phyloP scores from a whole-genome alignment of 2,329 filamentous ascomycete species.

The Verticillium zaregamsianum region DNA sequence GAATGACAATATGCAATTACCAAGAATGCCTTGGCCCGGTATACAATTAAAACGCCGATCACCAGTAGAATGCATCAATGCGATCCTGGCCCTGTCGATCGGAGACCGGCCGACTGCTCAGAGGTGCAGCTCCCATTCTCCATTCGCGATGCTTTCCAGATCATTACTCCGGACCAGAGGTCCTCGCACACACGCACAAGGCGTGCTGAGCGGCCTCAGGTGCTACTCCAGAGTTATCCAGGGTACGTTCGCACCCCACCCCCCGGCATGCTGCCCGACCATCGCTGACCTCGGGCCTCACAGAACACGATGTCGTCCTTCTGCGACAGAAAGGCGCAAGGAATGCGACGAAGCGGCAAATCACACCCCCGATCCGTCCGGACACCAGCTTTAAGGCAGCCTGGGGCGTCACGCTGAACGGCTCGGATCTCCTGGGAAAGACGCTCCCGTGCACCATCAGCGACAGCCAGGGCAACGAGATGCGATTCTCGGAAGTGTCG shows the following conservation, averaged over 20 bases:
- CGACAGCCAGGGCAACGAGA: conserved; percentile 44
- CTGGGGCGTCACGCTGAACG: conserved; percentile 43
- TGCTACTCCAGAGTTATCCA: conserved; percentile 1
- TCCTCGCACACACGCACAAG: no score
- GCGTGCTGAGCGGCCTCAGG: neutral
- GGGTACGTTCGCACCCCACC: neutral
- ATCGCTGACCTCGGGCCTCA: neutral
- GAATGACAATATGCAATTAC: neutral
- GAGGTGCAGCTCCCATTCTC: neutral
- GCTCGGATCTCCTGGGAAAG: conserved; percentile 61
- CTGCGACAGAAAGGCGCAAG: conserved; percentile 32
- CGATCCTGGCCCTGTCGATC: neutral
- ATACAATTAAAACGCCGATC: neutral
- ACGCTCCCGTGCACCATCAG: conserved; percentile 53
- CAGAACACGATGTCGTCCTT: conserved; percentile 36
- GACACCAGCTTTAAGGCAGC: conserved; percentile 26
- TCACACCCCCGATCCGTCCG: conserved; percentile 29
- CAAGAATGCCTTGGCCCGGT: neutral
- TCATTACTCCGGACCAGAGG: neutral
- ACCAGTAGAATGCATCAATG: neutral
- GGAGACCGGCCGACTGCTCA: neutral
- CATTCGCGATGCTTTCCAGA: neutral
- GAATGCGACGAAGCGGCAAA: conserved; percentile 29
- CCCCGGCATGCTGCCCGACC: neutral
- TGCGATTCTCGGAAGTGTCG: conserved; percentile 60